Evolutionary conservation across 768 basidiomycete species (phyloP), one percentile per base, ranked within the genome.

Genomic region (Lepiota venenata): DNA sequence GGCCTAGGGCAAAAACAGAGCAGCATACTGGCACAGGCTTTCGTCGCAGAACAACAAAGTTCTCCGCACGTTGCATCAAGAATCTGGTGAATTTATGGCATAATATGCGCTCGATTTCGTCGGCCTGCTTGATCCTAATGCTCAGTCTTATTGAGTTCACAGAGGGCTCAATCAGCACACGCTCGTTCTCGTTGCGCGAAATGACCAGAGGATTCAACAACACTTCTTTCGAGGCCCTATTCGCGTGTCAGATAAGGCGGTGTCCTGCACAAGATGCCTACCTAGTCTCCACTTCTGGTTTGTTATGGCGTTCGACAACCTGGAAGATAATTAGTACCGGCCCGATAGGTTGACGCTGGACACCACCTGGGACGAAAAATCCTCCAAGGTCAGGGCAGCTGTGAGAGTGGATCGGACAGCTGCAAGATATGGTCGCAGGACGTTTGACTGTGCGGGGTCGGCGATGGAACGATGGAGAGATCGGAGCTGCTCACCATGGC

Each of bases 81-180:
- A 99, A 99, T 50, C 97, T 81, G 18, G 94, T 97, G 71, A 99
- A 98, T 70, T 98, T 94, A 75, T 98, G 92, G 67, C 95, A 97
- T 37, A 99, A 76, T 62, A 98, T 97, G 47, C 89, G 84, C 67
- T 99, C 97, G 58, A 98, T 96, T 74, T 99, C 97, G 71, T 99
- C 97, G 32, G 97, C 94, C 69, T 99, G 97, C 70, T 99, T 99
- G 69, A 99, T 98, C 77, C 88, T 93, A 74, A 99, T 98, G 71
- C 90, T 93, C 55, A 99, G 78, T 39, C 97, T 87, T 68, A 98
- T 91, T 1, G 94, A 96, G 74, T 99, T 99, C 73, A 98, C 84
- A 2, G 93, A 94, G 2, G 97, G 89, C 70, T 99, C 97, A 72
- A 99, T 93, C 61, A 99, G 76, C 62, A 98, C 97, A 56, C 91